Evolutionary conservation across 257 asterid genomes (phyloP).

Genomic region (Solanum paucissectum): DNA sequence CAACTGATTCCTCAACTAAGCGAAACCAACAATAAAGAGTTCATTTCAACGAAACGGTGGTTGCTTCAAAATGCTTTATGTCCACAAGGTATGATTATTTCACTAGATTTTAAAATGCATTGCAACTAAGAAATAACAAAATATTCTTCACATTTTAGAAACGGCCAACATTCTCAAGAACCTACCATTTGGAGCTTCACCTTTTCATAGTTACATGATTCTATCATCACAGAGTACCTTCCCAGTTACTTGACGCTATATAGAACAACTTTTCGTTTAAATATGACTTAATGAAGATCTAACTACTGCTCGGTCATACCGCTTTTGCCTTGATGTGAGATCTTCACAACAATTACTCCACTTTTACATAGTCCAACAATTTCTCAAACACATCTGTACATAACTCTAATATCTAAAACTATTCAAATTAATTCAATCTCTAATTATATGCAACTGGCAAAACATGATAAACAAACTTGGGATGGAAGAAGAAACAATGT

Average conservation of each 20-base stretch:
- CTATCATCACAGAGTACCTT: neutral
- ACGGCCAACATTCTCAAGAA: neutral
- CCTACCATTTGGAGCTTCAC: neutral
- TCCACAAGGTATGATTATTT: neutral
- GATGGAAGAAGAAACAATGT: neutral
- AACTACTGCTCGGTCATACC: neutral
- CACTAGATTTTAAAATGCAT: neutral
- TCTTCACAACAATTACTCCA: neutral
- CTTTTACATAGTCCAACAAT: neutral
- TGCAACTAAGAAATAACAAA: neutral
- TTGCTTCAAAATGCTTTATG: neutral
- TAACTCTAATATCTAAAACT: neutral
- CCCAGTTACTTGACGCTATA: neutral
- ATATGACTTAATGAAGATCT: neutral
- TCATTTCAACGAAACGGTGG: neutral
- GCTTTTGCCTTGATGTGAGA: neutral
- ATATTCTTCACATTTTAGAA: neutral
- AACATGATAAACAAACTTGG: neutral
- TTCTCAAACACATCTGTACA: neutral
- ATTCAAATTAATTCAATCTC: neutral
- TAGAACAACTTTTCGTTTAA: neutral
- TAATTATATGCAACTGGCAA: neutral
- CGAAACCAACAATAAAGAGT: neutral
- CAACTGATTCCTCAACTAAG: neutral
- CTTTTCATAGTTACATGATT: neutral